A percentile compares a stretch with the other conserved stretches of the same genome.
Evolutionary conservation across 2,329 filamentous ascomycete species (phyloP).

Genomic region (Aspergillus intermedius): DNA sequence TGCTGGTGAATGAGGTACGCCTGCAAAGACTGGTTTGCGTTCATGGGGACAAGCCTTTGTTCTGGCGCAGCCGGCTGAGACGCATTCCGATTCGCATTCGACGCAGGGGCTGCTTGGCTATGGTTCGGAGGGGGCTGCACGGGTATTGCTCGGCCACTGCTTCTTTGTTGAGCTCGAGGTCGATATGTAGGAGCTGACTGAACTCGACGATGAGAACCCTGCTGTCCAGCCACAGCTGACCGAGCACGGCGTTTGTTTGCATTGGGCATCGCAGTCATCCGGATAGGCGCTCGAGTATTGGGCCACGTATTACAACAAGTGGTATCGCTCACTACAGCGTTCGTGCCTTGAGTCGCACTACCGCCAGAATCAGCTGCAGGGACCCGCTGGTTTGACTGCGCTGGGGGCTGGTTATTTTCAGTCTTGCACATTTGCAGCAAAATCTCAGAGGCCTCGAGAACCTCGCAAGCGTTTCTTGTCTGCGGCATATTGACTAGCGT

Average conservation of each 20-base stretch:
- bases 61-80: background rate
- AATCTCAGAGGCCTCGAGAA: too few species aligned
- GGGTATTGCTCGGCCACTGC: background rate
- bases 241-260: background rate
- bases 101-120: background rate
- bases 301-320: too few species aligned
- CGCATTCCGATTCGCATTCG: background rate
- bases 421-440: too few species aligned
- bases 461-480: too few species aligned
- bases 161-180: background rate
- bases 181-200: background rate
- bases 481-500: too few species aligned
- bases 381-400: too few species aligned
- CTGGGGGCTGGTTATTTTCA: too few species aligned
- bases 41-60: background rate
- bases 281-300: too few species aligned
- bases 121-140: background rate
- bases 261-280: background rate
- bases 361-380: too few species aligned
- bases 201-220: background rate
- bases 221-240: background rate
- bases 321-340: too few species aligned
- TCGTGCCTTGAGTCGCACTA: too few species aligned
- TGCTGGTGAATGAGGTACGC: constrained; percentile 24
- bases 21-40: constrained; percentile 12